Conservation (phyloP, 305 asterid species). For the Fraxinus platypoda region DNA sequence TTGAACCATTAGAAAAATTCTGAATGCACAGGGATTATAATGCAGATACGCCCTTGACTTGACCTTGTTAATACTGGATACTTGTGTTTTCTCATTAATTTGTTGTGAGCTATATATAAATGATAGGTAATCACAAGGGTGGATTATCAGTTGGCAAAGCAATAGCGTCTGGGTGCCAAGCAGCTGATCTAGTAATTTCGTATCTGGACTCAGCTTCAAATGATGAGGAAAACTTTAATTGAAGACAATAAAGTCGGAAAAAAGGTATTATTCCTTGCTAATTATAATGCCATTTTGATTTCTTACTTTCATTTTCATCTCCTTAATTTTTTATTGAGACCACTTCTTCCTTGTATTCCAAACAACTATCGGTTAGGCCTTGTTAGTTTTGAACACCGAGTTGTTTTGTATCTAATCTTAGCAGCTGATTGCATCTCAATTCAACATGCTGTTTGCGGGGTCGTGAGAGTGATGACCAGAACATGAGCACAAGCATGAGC, state of each 20-base stretch:
- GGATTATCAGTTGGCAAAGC: slow-evolving; percentile 95
- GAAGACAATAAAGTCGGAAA: slow-evolving; percentile 9
- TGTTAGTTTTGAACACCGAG: not conserved
- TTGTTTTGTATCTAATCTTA: not conserved
- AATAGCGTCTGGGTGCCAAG: slow-evolving; percentile 74
- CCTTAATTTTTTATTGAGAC: not conserved
- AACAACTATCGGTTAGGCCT: not conserved
- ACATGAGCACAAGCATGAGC: slow-evolving; percentile 2
- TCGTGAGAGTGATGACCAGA: slow-evolving; percentile 9
- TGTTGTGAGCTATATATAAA: slow-evolving; percentile 10
- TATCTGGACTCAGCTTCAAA: slow-evolving; percentile 49
- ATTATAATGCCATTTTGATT: slow-evolving; percentile 1
- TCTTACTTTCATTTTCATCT: not conserved
- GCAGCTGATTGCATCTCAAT: not conserved
- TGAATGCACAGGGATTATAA: not conserved
- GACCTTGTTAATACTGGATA: not conserved
- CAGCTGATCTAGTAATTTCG: slow-evolving; percentile 85
- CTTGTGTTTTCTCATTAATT: not conserved
- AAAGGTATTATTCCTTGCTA: slow-evolving; percentile 18
- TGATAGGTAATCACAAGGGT: slow-evolving; percentile 86
- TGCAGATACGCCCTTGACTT: not conserved
- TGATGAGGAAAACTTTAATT: slow-evolving; percentile 12
- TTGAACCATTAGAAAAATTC: slow-evolving; percentile 6
- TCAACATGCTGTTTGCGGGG: slow-evolving; percentile 5
- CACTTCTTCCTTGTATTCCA: not conserved